Conservation (phyloP, 768 basidiomycete genomes). For the Boletus huronensis region DNA sequence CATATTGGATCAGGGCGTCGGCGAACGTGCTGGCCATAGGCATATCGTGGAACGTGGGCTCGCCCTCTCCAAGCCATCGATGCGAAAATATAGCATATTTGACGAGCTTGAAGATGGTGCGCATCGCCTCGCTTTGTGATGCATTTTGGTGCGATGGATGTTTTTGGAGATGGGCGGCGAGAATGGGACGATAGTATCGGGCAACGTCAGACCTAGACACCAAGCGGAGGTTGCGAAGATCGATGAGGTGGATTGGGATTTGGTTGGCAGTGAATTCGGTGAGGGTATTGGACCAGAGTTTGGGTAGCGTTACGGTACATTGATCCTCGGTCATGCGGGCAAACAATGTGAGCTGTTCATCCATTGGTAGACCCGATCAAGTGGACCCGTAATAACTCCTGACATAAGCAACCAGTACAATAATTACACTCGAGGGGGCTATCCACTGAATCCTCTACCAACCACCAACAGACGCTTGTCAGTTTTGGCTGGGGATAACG, state of each 20-base stretch:
- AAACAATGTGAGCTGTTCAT: background rate
- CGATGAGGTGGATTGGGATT: constrained; percentile 11
- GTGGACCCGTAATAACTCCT: background rate
- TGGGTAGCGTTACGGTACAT: background rate
- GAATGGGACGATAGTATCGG: constrained; percentile 1
- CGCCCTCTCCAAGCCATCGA: constrained; percentile 10
- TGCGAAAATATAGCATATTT: constrained; percentile 18
- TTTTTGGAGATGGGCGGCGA: constrained; percentile 4
- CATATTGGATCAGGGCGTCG: background rate
- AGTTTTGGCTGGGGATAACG: too few species aligned
- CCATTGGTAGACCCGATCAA: background rate
- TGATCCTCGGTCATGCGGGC: background rate
- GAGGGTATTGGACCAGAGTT: constrained; percentile 2
- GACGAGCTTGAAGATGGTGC: constrained; percentile 1
- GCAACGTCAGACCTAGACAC: constrained; percentile 6
- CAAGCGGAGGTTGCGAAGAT: constrained; percentile 5
- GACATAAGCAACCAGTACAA: too few species aligned
- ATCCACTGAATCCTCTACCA: too few species aligned
- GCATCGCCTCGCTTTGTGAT: background rate
- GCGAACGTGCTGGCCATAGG: background rate
- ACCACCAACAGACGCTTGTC: too few species aligned
- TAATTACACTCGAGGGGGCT: too few species aligned
- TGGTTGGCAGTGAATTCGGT: constrained; percentile 9
- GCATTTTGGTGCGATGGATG: background rate
- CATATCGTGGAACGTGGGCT: constrained; percentile 11